Base-by-base conservation (phyloP, 805 yeast genomes). In the Pichia manshurica region DNA sequence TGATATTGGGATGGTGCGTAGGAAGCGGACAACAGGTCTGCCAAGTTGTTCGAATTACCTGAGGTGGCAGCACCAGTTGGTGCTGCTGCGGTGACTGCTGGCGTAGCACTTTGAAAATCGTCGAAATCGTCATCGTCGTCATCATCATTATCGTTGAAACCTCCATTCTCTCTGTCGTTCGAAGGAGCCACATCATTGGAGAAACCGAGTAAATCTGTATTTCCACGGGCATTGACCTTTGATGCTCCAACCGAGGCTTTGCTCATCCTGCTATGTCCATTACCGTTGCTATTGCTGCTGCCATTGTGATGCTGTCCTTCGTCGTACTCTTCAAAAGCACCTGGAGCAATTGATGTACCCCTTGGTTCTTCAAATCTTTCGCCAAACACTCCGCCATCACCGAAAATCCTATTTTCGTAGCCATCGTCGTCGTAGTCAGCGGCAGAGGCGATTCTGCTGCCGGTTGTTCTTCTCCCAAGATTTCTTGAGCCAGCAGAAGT, bases 381-480 rank as follows among this genome's bases (percentile, higher is more conserved):
- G 25, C 87, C 87, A 58, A 72, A 81, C 21, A 79, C 84, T 39
- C 86, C 85, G 43, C 85, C 84, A 58, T 81, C 87, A 39, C 87
- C 87, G 58, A 76, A 82, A 37, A 81, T 82, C 53, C 84, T 68
- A 53, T 71, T 60, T 60, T 69, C 66, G 49, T 69, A 70, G 1
- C 66, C 68, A 23, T 67, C 73, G 17, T 64, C 75, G 22, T 42
- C 53, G 13, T 79, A 85, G 15, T 73, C 80, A 51, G 75, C 76
- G 51, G 66, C 66, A 3, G 23, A 9, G 21, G n/a, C 12, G 10
- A 33, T 20, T 31, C 44, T 39, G 12, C 19, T 7, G n/a, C 38
- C 31, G 33, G 68, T 50, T 23, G 44, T 35, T n/a, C 47, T 35
- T 22, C 50, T 48, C 17, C 45, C 45, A 16, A 51, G 25, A 16